Evolutionary conservation across 169 alveolate species (phyloP).

Genomic region (Plasmodium cynomolgi): DNA sequence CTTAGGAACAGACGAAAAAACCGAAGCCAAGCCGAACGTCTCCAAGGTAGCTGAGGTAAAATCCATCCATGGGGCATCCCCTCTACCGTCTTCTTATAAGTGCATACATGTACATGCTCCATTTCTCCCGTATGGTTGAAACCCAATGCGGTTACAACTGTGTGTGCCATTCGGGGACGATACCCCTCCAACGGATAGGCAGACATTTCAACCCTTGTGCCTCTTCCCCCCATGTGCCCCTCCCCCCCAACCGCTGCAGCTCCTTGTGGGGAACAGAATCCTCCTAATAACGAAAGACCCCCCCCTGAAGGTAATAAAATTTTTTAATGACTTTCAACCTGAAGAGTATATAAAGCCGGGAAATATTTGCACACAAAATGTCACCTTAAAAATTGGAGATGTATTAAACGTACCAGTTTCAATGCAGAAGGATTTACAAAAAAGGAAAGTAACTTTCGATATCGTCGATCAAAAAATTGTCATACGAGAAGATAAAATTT

Average conservation of each 20-base stretch:
- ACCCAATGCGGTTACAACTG: neutral
- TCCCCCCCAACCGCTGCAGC: neutral
- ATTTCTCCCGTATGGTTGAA: neutral
- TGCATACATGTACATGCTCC: neutral
- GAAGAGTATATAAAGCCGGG: slow-evolving; percentile 70
- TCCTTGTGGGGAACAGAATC: slow-evolving; percentile 65
- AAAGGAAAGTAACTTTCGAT: slow-evolving; percentile 69
- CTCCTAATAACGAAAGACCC: slow-evolving; percentile 59
- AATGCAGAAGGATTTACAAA: slow-evolving; percentile 76
- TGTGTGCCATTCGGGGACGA: neutral
- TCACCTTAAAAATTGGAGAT: slow-evolving; percentile 53
- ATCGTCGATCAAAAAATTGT: slow-evolving; percentile 73
- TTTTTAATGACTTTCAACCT: slow-evolving; percentile 74
- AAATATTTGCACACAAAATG: slow-evolving; percentile 39
- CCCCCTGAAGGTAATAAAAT: slow-evolving; percentile 66
- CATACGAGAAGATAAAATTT: slow-evolving; percentile 47
- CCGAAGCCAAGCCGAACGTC: slow-evolving; percentile 56
- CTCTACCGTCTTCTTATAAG: neutral
- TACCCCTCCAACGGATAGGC: neutral
- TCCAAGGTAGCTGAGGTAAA: slow-evolving; percentile 57
- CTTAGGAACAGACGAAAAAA: slow-evolving; percentile 17
- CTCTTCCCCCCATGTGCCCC: neutral
- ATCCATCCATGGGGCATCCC: neutral
- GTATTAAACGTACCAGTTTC: slow-evolving; percentile 70
- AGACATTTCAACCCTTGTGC: neutral